Conservation (phyloP, 2,329 filamentous ascomycete genomes). For the Trichoderma asperellum region DNA sequence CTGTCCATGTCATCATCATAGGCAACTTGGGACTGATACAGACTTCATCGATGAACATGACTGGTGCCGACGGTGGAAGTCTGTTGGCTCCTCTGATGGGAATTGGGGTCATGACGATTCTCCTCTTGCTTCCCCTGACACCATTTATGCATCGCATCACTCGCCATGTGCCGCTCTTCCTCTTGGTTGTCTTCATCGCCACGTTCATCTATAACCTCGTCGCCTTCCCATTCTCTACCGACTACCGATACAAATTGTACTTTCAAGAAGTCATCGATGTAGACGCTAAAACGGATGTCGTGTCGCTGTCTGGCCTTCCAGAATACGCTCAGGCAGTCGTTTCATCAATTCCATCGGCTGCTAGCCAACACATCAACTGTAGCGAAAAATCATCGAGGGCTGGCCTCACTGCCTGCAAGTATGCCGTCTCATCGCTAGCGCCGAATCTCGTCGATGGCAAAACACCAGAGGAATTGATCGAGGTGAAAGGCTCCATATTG, state of each 20-base stretch:
- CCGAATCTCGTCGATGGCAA: slow-evolving; percentile 63
- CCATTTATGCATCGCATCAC: slow-evolving; percentile 88
- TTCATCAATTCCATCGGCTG: slow-evolving; percentile 69
- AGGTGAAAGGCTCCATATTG: slow-evolving; percentile 51
- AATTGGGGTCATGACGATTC: slow-evolving; percentile 67
- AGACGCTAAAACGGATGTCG: slow-evolving; percentile 69
- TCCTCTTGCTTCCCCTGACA: slow-evolving; percentile 74
- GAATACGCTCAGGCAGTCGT: slow-evolving; percentile 71
- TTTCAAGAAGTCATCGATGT: slow-evolving; percentile 84
- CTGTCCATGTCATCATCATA: slow-evolving; percentile 75
- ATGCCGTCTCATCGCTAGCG: slow-evolving; percentile 62
- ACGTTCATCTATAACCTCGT: slow-evolving; percentile 84
- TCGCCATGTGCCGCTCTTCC: slow-evolving; percentile 77
- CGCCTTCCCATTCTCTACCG: slow-evolving; percentile 84
- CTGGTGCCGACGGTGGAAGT: slow-evolving; percentile 79
- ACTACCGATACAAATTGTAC: slow-evolving; percentile 81
- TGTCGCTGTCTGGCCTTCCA: slow-evolving; percentile 70
- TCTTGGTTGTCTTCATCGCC: slow-evolving; percentile 72
- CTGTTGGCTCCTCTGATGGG: slow-evolving; percentile 72
- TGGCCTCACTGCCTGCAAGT: slow-evolving; percentile 68
- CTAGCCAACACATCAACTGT: slow-evolving; percentile 64
- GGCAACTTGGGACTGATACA: slow-evolving; percentile 76
- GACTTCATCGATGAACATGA: slow-evolving; percentile 75
- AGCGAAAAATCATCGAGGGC: slow-evolving; percentile 42
- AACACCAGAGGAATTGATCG: slow-evolving; percentile 61